These are phyloP conservation scores for Candida sanyaensis DNA, from an alignment of 1,139 yeast genomes.

Conservation along the genomic window DNA sequence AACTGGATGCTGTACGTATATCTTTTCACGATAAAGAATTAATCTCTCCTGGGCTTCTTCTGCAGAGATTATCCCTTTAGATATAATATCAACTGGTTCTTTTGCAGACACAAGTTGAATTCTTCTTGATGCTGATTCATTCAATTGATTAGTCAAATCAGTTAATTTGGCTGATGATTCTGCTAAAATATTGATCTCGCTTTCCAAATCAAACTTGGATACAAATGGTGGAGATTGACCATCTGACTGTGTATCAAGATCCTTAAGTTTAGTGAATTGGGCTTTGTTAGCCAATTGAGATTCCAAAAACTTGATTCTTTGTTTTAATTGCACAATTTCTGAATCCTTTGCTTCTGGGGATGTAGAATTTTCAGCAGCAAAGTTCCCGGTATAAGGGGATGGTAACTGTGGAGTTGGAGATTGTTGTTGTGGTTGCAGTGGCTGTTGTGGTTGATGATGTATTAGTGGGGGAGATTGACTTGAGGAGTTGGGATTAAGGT, in stretches of 20 bases:
- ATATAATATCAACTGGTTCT: conserved; percentile 43
- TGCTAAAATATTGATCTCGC: conserved; percentile 37
- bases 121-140: conserved; percentile 40
- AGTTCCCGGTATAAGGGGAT: neutral
- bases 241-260: conserved; percentile 10
- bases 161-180: conserved; percentile 30
- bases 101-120: conserved; percentile 26
- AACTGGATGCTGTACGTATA: conserved; percentile 53
- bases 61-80: conserved; percentile 45
- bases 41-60: conserved; percentile 54
- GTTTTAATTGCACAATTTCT: conserved; percentile 20
- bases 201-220: conserved; percentile 33
- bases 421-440: conserved; percentile 1
- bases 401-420: conserved; percentile 2
- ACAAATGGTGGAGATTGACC: conserved; percentile 30
- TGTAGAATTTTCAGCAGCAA: conserved; percentile 3
- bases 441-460: neutral
- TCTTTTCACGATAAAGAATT: conserved; percentile 37
- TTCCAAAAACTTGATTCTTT: conserved; percentile 23
- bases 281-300: conserved; percentile 16
- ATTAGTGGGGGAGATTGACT: neutral
- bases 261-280: conserved; percentile 1
- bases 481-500: conserved; percentile 6
- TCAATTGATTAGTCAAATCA: conserved; percentile 40
- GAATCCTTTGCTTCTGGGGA: conserved; percentile 9